phyloP scores from a whole-genome alignment of 139 green algal genomes.

The Chlamydomonas urium region DNA sequence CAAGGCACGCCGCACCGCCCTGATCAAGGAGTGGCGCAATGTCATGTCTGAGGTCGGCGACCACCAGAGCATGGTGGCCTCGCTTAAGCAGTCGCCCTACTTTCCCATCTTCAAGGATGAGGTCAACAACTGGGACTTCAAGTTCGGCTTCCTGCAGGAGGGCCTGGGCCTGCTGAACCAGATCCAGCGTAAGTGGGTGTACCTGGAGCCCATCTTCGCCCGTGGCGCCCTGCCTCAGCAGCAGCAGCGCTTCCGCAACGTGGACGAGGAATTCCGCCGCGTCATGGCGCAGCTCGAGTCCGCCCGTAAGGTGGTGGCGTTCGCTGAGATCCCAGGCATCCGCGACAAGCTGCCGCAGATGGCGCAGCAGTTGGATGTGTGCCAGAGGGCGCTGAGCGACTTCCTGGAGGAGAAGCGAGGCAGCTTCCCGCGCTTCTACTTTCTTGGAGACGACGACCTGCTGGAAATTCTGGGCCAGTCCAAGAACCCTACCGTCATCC shows the following conservation, averaged over 20 bases:
- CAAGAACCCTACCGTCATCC: conserved; percentile 68
- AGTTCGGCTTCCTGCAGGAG: conserved; percentile 55
- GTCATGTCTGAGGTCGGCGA: conserved; percentile 74
- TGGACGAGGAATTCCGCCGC: conserved; percentile 71
- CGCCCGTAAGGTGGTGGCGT: conserved; percentile 36
- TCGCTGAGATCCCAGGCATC: conserved; percentile 55
- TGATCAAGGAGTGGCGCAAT: conserved; percentile 83
- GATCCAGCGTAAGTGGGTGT: conserved; percentile 80
- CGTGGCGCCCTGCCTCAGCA: conserved; percentile 70
- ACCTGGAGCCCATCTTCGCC: conserved; percentile 81
- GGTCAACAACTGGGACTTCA: conserved; percentile 51
- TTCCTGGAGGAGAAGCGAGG: conserved; percentile 77
- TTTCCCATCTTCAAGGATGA: conserved; percentile 62
- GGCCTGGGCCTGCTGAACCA: conserved; percentile 56
- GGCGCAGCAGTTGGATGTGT: conserved; percentile 72
- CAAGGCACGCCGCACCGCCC: conserved; percentile 22
- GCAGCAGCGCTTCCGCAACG: conserved; percentile 63
- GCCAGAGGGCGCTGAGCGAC: conserved; percentile 70
- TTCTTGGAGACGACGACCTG: conserved; percentile 84
- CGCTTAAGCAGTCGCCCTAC: conserved; percentile 62
- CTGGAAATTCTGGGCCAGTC: conserved; percentile 80
- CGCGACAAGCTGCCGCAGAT: conserved; percentile 58
- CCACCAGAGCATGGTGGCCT: conserved; percentile 70
- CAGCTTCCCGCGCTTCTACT: conserved; percentile 76
- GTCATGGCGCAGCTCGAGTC: conserved; percentile 43